phyloP scores from a whole-genome alignment of 306 rosid species.

The Coriaria nepalensis region DNA sequence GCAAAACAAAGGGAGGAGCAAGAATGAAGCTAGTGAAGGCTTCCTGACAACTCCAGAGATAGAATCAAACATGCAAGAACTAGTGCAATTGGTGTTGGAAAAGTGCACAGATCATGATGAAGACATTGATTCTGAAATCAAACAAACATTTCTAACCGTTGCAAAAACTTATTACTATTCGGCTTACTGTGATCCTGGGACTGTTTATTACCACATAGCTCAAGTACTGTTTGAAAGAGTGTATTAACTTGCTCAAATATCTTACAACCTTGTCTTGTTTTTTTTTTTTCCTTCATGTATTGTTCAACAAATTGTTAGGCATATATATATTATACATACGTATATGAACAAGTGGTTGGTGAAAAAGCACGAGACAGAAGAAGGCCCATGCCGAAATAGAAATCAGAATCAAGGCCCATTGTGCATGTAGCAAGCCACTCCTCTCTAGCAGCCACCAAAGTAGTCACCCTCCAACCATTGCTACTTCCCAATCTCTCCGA shows the following conservation, averaged over 20 bases:
- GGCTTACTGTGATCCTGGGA: slow-evolving; percentile 46
- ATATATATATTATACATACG: too few species aligned
- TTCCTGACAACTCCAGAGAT: slow-evolving; percentile 17
- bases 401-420: too few species aligned
- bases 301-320: too few species aligned
- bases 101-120: slow-evolving; percentile 14
- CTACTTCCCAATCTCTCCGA: too few species aligned
- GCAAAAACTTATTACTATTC: slow-evolving; percentile 59
- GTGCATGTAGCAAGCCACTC: too few species aligned
- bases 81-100: slow-evolving; percentile 44
- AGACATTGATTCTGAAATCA: slow-evolving; percentile 34
- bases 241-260: slow-evolving; percentile 21
- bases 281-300: too few species aligned
- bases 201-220: slow-evolving; percentile 52
- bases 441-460: too few species aligned
- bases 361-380: too few species aligned
- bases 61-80: slow-evolving; percentile 68
- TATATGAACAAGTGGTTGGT: too few species aligned
- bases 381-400: too few species aligned
- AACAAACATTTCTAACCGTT: slow-evolving; percentile 55
- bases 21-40: background rate
- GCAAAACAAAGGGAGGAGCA: slow-evolving; percentile 10
- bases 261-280: too few species aligned
- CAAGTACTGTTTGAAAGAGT: slow-evolving; percentile 76
- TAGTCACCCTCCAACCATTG: too few species aligned